Base-by-base conservation (phyloP, 257 asterid species). In the Salvia rosmarinus region DNA sequence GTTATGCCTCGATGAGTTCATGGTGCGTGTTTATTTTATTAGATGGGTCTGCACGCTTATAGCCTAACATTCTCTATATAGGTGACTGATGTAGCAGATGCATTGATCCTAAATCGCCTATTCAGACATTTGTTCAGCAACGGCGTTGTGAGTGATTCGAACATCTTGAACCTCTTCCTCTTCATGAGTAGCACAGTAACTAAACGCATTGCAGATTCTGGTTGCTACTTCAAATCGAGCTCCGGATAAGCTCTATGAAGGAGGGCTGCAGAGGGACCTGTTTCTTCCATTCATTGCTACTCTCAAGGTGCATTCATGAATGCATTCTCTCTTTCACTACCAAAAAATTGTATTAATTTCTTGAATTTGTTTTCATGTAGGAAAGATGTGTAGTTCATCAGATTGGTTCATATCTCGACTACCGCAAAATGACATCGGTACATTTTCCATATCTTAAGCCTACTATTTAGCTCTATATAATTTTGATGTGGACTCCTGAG, bases 11-110 rank as follows among this genome's bases (percentile, higher is more conserved):
- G 98, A 94, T 67, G 98, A 94, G 75, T 94, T 94, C 79, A 91
- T 94, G 97, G 97, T 39, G 14, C 43, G 46, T 10, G 39, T 69
- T 25, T 43, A 56, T 51, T 42, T 68, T 42, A 46, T 34, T 25
- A 0, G 19, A n/a, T 21, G 9, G 46, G 3, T 6, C 37, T 39
- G 44, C 44, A 39, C 12, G 44, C 44, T 39, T 39, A 1, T 39
- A 39, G 13, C 44, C 13, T 39, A 25, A 9, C 32, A 30, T 65
- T 23, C 39, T 39, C 5, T 39, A 21, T 58, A 51, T 70, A 94
- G 98, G 97, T 94, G 77, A 88, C 84, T 42, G 98, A 94, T 73
- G 95, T 94, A 79, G 97, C 97, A 52, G 95, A 87, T 74, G 98
- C 97, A 40, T 72, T 94, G 65, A 91, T 91, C 54, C 85, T 94